Percentiles rank a stretch among this genome's conserved stretches.
These are phyloP conservation scores for Trypanosoma conorhini DNA, from an alignment of 208 protist species.

Conservation along the genomic window DNA sequence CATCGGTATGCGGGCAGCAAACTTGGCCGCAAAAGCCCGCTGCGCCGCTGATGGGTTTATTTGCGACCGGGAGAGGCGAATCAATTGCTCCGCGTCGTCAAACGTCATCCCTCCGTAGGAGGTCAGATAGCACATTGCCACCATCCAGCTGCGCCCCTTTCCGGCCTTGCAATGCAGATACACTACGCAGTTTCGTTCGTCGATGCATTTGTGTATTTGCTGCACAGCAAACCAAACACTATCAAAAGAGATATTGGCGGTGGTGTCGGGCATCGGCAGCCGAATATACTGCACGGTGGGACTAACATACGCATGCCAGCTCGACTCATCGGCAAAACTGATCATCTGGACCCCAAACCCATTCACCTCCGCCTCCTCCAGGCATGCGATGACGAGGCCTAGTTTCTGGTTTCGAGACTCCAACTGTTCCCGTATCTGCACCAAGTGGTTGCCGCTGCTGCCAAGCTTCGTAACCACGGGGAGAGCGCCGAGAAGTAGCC, in stretches of 20 bases:
- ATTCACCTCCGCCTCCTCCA: slow-evolving; percentile 76
- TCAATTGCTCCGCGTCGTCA: slow-evolving; percentile 41
- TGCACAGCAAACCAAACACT: slow-evolving; percentile 54
- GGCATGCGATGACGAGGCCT: slow-evolving; percentile 77
- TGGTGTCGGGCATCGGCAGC: slow-evolving; percentile 75
- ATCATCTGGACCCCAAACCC: slow-evolving; percentile 80
- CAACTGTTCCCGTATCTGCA: slow-evolving; percentile 63
- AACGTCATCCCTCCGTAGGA: slow-evolving; percentile 66
- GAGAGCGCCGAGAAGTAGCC: slow-evolving; percentile 80
- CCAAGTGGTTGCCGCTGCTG: slow-evolving; percentile 76
- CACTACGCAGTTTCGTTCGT: slow-evolving; percentile 34
- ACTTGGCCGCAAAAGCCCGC: slow-evolving; percentile 55
- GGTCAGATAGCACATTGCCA: slow-evolving; percentile 86
- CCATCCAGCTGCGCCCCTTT: slow-evolving; percentile 90
- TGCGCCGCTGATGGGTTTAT: slow-evolving; percentile 72
- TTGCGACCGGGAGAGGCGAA: slow-evolving; percentile 53
- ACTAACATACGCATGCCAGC: slow-evolving; percentile 56
- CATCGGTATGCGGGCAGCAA: slow-evolving; percentile 30
- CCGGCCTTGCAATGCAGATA: slow-evolving; percentile 93
- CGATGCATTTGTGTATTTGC: slow-evolving; percentile 57
- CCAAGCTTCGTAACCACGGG: slow-evolving; percentile 83
- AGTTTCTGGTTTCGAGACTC: slow-evolving; percentile 43
- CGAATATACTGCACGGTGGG: slow-evolving; percentile 52
- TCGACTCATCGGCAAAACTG: slow-evolving; percentile 73
- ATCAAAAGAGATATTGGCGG: slow-evolving; percentile 49